Conservation (phyloP, 1,284 basidiomycete genomes). For the Meira nashicola region DNA sequence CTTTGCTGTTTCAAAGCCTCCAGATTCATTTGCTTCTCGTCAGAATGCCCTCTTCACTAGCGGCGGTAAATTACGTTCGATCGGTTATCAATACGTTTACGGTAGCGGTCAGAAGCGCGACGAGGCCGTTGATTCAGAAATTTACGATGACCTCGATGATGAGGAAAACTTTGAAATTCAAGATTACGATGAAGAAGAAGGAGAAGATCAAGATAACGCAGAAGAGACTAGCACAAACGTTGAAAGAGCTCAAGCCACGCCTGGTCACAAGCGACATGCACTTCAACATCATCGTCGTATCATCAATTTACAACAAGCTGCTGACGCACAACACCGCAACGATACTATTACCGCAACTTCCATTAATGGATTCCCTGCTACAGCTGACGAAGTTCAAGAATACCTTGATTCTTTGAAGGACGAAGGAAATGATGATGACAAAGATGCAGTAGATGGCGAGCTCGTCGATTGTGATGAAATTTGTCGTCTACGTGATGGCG, state of each 20-base stretch:
- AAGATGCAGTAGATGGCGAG: neutral
- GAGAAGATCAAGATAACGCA: too few relatives aligned
- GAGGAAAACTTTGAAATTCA: too few relatives aligned
- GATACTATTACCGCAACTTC: neutral
- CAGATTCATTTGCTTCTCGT: slow-evolving; percentile 35
- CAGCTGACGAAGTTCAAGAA: slow-evolving; percentile 6
- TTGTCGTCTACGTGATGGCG: slow-evolving; percentile 9
- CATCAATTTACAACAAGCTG: slow-evolving; percentile 5
- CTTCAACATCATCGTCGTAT: slow-evolving; percentile 7
- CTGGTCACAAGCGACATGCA: slow-evolving; percentile 4
- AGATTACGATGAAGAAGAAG: neutral
- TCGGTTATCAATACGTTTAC: slow-evolving; percentile 32
- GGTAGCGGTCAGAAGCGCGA: slow-evolving; percentile 7
- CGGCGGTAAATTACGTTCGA: slow-evolving; percentile 21
- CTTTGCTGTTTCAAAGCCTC: slow-evolving; percentile 34
- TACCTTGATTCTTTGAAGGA: neutral
- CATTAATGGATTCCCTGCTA: slow-evolving; percentile 10
- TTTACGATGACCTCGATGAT: too few relatives aligned
- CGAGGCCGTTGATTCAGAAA: neutral
- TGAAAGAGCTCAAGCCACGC: neutral
- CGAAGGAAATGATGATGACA: slow-evolving; percentile 8
- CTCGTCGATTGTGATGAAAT: slow-evolving; percentile 11
- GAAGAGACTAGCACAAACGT: neutral
- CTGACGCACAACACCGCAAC: neutral
- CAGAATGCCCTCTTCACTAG: slow-evolving; percentile 40